Base-by-base conservation (phyloP, 116 monocot genomes). In the Papilionanthe hybrid region DNA sequence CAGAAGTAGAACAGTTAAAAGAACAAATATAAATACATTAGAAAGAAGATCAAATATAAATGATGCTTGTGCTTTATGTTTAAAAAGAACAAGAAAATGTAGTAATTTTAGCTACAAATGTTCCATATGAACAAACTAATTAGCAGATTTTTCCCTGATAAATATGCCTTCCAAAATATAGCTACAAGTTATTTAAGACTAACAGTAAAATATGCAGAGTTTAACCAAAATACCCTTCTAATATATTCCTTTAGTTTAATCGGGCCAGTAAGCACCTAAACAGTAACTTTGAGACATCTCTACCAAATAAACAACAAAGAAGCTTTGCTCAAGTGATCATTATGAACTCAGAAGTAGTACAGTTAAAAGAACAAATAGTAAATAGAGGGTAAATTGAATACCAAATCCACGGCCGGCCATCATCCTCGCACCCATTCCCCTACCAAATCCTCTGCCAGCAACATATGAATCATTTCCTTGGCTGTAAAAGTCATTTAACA, bases 361-460 rank as follows among this genome's bases (percentile, higher is more conserved):
- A 1, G 9, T 18, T 29, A 79, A 72, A 42, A 32, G 0, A 76
- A 78, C 32, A 29, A 29, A 28, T 9, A 65, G 32, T 41, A 69
- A 69, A 47, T 53, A 65, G 58, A 82, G 78, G 78, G 19, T 67
- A 9, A 76, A 32, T 72, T 44, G 50, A 77, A 78, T 99, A 93
- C 95, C 95, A 90, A 93, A 95, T 42, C 93, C 94, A 88, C 93
- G 93, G 25, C 93, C 89, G 82, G 57, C 81, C 77, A 89, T 86
- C 94, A 88, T 95, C 78, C 99, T 86, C 76, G 92, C 93, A 84
- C 99, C 89, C 81, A 94, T 91, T 63, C 94, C 99, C 78, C 95
- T 91, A 57, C 99, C 99, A 86, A 85, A 99, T 41, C 99, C 93
- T 93, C 99, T 93, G 41, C 97, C 97, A 72, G 86, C 72, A 55